phyloP scores from a whole-genome alignment of 1,284 basidiomycete species.

The Ganoderma resinaceum region DNA sequence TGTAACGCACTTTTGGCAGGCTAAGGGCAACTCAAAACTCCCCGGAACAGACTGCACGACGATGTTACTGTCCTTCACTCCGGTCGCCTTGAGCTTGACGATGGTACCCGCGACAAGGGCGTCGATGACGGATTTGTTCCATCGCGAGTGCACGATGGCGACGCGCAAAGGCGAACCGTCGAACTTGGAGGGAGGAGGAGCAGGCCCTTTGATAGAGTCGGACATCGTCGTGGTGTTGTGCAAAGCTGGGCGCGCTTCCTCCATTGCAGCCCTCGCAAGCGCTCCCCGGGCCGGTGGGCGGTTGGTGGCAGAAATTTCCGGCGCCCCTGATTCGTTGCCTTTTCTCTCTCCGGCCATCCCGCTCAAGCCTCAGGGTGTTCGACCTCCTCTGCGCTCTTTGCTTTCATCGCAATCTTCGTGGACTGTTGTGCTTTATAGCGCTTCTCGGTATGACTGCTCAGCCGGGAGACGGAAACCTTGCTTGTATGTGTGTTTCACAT shows the following conservation, averaged over 20 bases:
- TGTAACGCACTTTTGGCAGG: slow-evolving; percentile 72
- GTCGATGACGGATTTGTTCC: slow-evolving; percentile 90
- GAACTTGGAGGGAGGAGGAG: slow-evolving; percentile 63
- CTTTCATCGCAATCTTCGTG: background rate
- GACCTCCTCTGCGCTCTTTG: background rate
- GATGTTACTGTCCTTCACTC: slow-evolving; percentile 92
- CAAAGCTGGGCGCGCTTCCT: slow-evolving; percentile 5
- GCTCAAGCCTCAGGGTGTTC: background rate
- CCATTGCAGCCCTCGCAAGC: background rate
- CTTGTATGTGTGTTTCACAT: slow-evolving; percentile 32
- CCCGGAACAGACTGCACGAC: slow-evolving; percentile 93
- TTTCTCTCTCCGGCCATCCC: slow-evolving; percentile 11
- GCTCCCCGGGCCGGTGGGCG: slow-evolving; percentile 8
- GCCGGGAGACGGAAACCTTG: slow-evolving; percentile 32
- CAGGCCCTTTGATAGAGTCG: slow-evolving; percentile 79
- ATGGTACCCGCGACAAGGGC: slow-evolving; percentile 83
- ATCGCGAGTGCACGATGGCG: slow-evolving; percentile 92
- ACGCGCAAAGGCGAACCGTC: slow-evolving; percentile 85
- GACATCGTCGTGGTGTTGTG: slow-evolving; percentile 42
- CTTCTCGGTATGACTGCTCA: slow-evolving; percentile 18
- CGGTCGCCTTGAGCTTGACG: slow-evolving; percentile 79
- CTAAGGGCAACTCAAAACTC: slow-evolving; percentile 92
- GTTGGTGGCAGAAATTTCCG: slow-evolving; percentile 30
- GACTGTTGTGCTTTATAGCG: background rate
- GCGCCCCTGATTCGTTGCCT: slow-evolving; percentile 20